Conservation (phyloP, 2,329 filamentous ascomycete genomes). For the Colletotrichum orchidophilum region DNA sequence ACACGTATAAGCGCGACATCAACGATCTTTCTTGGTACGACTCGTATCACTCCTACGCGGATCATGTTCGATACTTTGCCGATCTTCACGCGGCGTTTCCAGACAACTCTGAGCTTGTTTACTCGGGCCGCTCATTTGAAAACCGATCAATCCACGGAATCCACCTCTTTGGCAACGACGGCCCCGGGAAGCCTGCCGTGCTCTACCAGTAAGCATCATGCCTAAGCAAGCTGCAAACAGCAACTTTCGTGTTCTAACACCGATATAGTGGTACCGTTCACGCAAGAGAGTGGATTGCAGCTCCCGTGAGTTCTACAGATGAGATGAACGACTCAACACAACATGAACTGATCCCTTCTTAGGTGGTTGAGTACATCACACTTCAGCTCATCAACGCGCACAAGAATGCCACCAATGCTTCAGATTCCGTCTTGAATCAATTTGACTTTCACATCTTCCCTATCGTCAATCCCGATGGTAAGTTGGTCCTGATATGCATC, state of each 20-base stretch:
- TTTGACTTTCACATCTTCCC: constrained; percentile 67
- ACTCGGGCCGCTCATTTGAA: constrained; percentile 54
- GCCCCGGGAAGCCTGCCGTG: constrained; percentile 56
- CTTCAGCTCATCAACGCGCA: constrained; percentile 53
- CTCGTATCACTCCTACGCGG: constrained; percentile 59
- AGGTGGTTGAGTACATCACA: constrained; percentile 56
- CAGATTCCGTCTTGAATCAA: constrained; percentile 56
- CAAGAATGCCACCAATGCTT: constrained; percentile 44
- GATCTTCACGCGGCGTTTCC: constrained; percentile 53
- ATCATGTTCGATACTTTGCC: constrained; percentile 56
- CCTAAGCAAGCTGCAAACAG: background rate
- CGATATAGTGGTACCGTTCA: constrained; percentile 53
- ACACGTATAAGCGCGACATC: constrained; percentile 37
- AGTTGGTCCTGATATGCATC: background rate
- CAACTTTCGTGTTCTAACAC: background rate
- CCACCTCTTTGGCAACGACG: constrained; percentile 56
- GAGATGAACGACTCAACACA: constrained; percentile 33
- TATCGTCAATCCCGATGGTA: constrained; percentile 58
- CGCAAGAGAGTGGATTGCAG: constrained; percentile 63
- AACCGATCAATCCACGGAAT: constrained; percentile 66
- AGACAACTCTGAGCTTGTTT: constrained; percentile 56
- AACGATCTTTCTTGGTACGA: constrained; percentile 57
- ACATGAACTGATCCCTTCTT: background rate
- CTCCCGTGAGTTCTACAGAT: constrained; percentile 53
- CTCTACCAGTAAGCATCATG: constrained; percentile 49